Base-by-base conservation (phyloP, 768 basidiomycete genomes). In the Tulasnella sp. region DNA sequence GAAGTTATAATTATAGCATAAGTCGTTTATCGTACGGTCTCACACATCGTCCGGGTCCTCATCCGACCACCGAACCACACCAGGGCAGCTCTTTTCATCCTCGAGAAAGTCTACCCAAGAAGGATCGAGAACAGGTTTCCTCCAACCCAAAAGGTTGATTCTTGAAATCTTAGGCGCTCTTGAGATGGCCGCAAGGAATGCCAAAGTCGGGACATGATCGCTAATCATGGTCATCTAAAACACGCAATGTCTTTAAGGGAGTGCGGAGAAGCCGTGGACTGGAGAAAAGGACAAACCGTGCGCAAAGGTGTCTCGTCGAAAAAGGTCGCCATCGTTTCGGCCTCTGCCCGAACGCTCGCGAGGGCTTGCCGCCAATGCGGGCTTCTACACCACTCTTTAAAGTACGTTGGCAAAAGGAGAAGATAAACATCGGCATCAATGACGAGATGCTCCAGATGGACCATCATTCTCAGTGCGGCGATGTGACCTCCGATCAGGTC, bases 111-210 rank as follows among this genome's bases (percentile, higher is more conserved):
- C 40, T n/a, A 14, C n/a, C 73, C 73, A 73, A 9, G 40, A 40
- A 6, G 26, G 37, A 26, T 41, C 32, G 16, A 73, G n/a, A 16
- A 36, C 73, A 1, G 73, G 44, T 47, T 52, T n/a, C 29, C 72
- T 73, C 73, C 73, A 73, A 40, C 73, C 73, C 16, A 41, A 39
- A 35, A 73, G 73, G n/a, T 62, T 62, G 71, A 73, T 71, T n/a
- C 40, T 62, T 32, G 1, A 39, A 29, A 73, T 52, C 19, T 59
- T 9, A 16, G 64, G 64, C 34, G 73, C 69, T 12, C 71, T 41
- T 34, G 73, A 69, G 37, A 73, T 73, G 6, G 72, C 72, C 12
- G 73, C 73, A 19, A 73, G 73, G 22, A 73, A 73, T 11, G 73
- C 73, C 2, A 73, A 26, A 3, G 73, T 73, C 34, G 73, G 73